Percentiles rank a stretch among this genome's conserved stretches.
phyloP scores from a whole-genome alignment of 108 stramenopile species.

The Nitzschia palea region DNA sequence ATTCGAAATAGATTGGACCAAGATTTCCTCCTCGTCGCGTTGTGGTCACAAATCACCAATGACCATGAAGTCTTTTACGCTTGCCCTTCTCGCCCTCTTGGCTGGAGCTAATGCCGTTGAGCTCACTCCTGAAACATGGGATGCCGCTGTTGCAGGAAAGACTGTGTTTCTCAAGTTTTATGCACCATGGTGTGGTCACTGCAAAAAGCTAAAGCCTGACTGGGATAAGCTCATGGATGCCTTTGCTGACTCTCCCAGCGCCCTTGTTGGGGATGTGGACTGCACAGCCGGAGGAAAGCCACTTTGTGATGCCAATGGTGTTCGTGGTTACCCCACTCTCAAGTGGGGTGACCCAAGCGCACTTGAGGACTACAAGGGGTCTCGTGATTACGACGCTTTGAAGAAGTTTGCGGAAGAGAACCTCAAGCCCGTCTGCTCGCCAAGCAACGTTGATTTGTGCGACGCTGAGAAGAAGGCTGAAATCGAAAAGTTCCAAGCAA shows the following conservation, averaged over 20 bases:
- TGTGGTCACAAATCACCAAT: neutral
- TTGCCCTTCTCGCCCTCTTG: slow-evolving; percentile 23
- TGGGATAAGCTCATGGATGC: slow-evolving; percentile 84
- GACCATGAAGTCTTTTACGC: slow-evolving; percentile 30
- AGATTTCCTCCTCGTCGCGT: neutral
- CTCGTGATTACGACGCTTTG: slow-evolving; percentile 62
- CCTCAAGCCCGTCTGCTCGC: slow-evolving; percentile 61
- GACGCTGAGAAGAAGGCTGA: slow-evolving; percentile 73
- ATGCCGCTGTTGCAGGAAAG: slow-evolving; percentile 63
- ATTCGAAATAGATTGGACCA: too few species aligned
- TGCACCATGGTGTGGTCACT: slow-evolving; percentile 77
- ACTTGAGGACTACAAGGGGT: slow-evolving; percentile 87
- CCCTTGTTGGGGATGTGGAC: slow-evolving; percentile 86
- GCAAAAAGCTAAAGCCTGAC: slow-evolving; percentile 60
- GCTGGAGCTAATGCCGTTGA: slow-evolving; percentile 44
- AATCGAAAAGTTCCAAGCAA: slow-evolving; percentile 66
- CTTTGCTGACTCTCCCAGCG: slow-evolving; percentile 40
- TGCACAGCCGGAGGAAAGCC: slow-evolving; percentile 73
- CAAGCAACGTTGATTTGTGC: slow-evolving; percentile 73
- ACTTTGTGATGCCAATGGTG: slow-evolving; percentile 77
- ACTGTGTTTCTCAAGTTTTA: slow-evolving; percentile 84
- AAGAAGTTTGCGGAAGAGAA: slow-evolving; percentile 71
- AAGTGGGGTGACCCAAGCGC: slow-evolving; percentile 72
- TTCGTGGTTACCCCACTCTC: slow-evolving; percentile 84
- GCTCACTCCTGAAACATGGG: slow-evolving; percentile 68